Evolutionary conservation across 805 yeast species (phyloP), one percentile per base, ranked within the genome.

Genomic region (Candida incommunis): DNA sequence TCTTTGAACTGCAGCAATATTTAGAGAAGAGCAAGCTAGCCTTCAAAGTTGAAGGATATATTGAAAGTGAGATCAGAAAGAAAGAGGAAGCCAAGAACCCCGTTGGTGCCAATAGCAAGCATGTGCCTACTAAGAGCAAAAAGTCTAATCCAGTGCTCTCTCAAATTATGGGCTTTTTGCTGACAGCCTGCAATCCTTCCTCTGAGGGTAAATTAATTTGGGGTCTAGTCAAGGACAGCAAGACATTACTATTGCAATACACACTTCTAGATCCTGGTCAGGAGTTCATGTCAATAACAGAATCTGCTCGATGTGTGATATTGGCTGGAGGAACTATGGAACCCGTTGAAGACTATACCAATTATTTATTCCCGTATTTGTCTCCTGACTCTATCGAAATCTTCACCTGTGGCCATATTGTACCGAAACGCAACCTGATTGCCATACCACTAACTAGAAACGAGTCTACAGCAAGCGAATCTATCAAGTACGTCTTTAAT

Each of bases 241-340:
- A 53, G 0, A 54, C 50, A 4, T 49, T 59, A 0, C 54, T 65
- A 2, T 53, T 88, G 44, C 76, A 78, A 46, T 88, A 87, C 55
- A 71, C 85, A 69, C 64, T 86, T 4, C 64, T 88, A 4, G 95
- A 87, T 55, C 94, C 96, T 2, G 76, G 85, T 45, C 75, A 74
- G 42, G 67, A 75, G 2, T 85, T 88, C 56, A 66, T 69, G 45
- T 79, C 78, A 2, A 67, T 90, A 2, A 75, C 84, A 0, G 75
- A 76, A 2, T 72, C 75, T 13, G 69, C 86, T 0, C 70, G 70
- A 50, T 80, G 88, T 59, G 81, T 88, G 0, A 66, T 90, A 1
- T 58, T 88, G 2, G 92, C 95, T 1, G 97, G 97, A 27, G 97
- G 97, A 13, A 88, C 97, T 0, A 85, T 87, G 95, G 90, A 83